Base-by-base conservation (phyloP, 768 basidiomycete genomes). In the Lyophyllum semitale region DNA sequence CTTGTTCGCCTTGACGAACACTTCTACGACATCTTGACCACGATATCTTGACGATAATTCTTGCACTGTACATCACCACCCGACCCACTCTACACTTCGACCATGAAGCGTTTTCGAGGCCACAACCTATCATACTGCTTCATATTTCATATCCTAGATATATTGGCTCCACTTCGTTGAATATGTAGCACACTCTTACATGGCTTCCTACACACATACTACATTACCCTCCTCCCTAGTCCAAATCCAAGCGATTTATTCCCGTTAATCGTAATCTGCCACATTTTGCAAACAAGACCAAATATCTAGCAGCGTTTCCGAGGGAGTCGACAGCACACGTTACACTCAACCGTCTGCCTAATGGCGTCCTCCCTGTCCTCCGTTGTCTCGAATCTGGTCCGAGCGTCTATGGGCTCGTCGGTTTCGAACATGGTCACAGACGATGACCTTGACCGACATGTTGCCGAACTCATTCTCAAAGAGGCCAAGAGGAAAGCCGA, bases 401-500 rank as follows among this genome's bases (percentile, higher is more conserved):
- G 91, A 13, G 89, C 91, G 1, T 85, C 84, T 25, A 87, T 91
- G 83, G 91, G 91, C 43, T 60, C 82, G 15, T 81, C 89, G 0
- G 73, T 89, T 1, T 63, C 84, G 6, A 67, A 71, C 51, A 73
- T 75, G 1, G 83, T 91, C 27, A 79, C 82, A 12, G 91, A 96
- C 66, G 88, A 88, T 18, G 93, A 97, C 63, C 83, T 98, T 43
- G 96, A 98, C 72, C 82, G 84, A 42, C 91, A 93, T 65, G 93
- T 99, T 26, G 93, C 93, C 2, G 90, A 94, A 48, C 82, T 98
- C 53, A 88, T 99, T 48, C 83, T 98, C 37, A 87, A 84, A 60
- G 97, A 98, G 70, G 96, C 97, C 1, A 93, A 92, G 75, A 87
- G 88, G 77, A 92, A 94, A 71, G 93, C 93, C 30, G 85, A 89